A percentile compares a stretch with the other conserved stretches of the same genome.
These are phyloP conservation scores for Russula compacta DNA, from an alignment of 768 basidiomycete genomes.

Conservation along the genomic window DNA sequence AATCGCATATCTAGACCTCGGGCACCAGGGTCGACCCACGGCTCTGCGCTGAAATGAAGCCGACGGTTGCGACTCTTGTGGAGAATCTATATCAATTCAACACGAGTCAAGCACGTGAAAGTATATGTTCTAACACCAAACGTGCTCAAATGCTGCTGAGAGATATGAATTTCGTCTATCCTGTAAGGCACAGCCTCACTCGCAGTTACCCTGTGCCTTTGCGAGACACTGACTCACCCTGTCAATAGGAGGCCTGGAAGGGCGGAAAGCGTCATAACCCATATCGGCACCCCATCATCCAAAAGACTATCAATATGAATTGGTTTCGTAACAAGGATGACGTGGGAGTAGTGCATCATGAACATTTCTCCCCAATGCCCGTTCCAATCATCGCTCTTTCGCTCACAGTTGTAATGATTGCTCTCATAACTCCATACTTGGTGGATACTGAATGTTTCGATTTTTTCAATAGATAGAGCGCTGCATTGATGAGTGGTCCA, in stretches of 20 bases:
- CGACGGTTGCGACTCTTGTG: background rate
- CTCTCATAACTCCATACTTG: background rate
- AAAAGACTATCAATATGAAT: background rate
- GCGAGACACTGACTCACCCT: background rate
- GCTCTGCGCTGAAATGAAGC: background rate
- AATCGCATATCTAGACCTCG: background rate
- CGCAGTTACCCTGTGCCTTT: background rate
- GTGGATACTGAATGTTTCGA: background rate
- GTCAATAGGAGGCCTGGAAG: background rate
- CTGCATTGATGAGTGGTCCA: conserved; percentile 9
- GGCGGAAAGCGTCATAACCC: background rate
- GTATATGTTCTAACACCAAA: background rate
- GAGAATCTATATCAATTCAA: background rate
- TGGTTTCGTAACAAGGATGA: background rate
- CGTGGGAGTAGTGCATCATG: background rate
- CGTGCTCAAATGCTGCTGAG: background rate
- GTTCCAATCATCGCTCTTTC: conserved; percentile 2
- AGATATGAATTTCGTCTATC: conserved; percentile 6
- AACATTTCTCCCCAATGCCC: conserved; percentile 2
- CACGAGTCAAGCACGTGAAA: background rate
- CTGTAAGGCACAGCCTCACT: background rate
- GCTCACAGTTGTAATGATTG: background rate
- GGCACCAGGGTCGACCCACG: background rate
- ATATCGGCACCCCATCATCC: background rate
- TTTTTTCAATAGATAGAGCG: background rate